A percentile compares a stretch with the other conserved stretches of the same genome.
These are phyloP conservation scores for Yarrowia alimentaria DNA, from an alignment of 805 yeast genomes.

Conservation along the genomic window DNA sequence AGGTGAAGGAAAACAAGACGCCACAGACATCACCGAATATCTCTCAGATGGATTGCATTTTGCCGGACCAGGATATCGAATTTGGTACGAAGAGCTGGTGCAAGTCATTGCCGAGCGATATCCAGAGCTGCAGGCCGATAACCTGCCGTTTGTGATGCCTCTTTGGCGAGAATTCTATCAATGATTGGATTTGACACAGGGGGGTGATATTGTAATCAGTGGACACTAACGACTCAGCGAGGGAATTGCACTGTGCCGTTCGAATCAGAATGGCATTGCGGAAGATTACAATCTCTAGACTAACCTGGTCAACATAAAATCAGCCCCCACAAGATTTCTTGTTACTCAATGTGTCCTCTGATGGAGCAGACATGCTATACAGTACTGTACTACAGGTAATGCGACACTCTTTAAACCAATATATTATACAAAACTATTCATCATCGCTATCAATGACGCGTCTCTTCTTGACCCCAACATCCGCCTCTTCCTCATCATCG, in stretches of 20 bases:
- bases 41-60: conserved; percentile 62
- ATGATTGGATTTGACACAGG: too few relatives aligned
- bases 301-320: too few relatives aligned
- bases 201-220: too few relatives aligned
- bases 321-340: too few relatives aligned
- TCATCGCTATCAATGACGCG: conserved; percentile 36
- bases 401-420: neutral
- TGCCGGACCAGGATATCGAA: conserved; percentile 51
- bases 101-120: conserved; percentile 43
- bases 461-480: conserved; percentile 33
- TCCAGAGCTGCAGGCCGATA: conserved; percentile 45
- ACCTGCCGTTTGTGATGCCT: conserved; percentile 34
- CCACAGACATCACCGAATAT: conserved; percentile 33
- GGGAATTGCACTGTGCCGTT: too few relatives aligned
- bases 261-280: too few relatives aligned
- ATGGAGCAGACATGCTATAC: too few relatives aligned
- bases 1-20: conserved; percentile 21
- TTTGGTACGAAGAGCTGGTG: conserved; percentile 49
- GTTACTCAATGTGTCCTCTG: too few relatives aligned
- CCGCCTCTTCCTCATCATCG: conserved; percentile 30
- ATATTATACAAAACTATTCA: conserved; percentile 30
- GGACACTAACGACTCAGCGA: too few relatives aligned
- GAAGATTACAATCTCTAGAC: too few relatives aligned
- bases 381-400: too few relatives aligned
- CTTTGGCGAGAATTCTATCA: conserved; percentile 34